Conservation (phyloP, 2,329 filamentous ascomycete species). For the Aureobasidium sp. region DNA sequence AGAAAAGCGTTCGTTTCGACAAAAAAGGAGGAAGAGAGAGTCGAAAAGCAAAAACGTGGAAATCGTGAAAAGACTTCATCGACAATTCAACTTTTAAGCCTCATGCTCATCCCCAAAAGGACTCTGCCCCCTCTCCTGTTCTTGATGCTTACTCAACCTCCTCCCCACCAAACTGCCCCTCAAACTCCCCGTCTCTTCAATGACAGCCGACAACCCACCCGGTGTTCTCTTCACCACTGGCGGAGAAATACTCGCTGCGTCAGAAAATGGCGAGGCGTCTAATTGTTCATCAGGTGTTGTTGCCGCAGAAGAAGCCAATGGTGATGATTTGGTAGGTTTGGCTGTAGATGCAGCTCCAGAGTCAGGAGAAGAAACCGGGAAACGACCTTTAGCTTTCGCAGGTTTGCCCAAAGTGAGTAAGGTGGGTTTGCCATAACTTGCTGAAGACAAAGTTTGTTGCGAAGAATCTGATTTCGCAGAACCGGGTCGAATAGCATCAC, state of each 20-base stretch:
- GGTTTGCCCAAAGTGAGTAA: constrained; percentile 34
- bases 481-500: constrained; percentile 15
- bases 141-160: not conserved
- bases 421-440: constrained; percentile 35
- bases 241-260: constrained; percentile 4
- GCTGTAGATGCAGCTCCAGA: constrained; percentile 16
- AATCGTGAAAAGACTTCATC: too few relatives aligned
- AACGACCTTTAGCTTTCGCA: constrained; percentile 22
- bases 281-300: not conserved
- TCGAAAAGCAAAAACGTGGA: not conserved
- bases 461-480: constrained; percentile 22
- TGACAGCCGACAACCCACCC: constrained; percentile 31
- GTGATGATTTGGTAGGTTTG: constrained; percentile 19
- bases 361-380: constrained; percentile 18
- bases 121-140: not conserved
- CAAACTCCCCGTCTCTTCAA: constrained; percentile 28
- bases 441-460: constrained; percentile 27
- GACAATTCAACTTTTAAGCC: not conserved
- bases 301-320: not conserved
- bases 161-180: not conserved
- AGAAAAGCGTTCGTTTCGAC: too few relatives aligned
- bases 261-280: constrained; percentile 15
- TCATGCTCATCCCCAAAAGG: constrained; percentile 10
- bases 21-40: too few relatives aligned
- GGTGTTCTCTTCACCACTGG: not conserved